Evolutionary conservation across 108 stramenopile genomes (phyloP), one percentile per base, ranked within the genome.

Genomic region (Ochromonas danica): DNA sequence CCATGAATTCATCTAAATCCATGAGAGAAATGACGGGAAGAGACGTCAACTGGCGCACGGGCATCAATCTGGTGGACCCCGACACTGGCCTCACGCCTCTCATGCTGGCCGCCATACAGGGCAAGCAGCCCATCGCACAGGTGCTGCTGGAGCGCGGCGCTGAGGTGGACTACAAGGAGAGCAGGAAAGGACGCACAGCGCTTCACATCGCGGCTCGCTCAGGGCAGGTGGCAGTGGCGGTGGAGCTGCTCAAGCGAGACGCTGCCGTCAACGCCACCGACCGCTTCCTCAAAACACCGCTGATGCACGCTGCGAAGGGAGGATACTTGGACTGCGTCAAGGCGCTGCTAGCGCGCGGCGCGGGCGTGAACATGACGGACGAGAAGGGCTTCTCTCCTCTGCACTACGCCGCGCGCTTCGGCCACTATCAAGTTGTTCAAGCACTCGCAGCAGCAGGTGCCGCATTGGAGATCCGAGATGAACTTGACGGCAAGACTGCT

Each of bases 31-130:
- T 57, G 51, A 22, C 10, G 22, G 51, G 51, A 17, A 10, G 51
- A 17, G 17, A 57, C 51, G 22, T 57, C 51, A 57, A 57, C 51
- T 57, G 51, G 51, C 51, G 22, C 10, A 57, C 51, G 22, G 63
- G 63, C 3, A 33, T 67, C 31, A 67, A 67, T 67, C 6, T 67
- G 6, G 10, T 36, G 17, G 63, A 67, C 31, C 30, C 63, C 6
- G 63, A 67, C 6, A 67, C 63, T 6, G 63, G 63, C 17, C 35
- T 67, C 10, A 67, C 63, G 3, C 63, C 63, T 3, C 25, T 67
- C 3, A 67, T 67, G 30, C 17, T 67, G 33, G 63, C 63, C 6
- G 27, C 31, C 3, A 67, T 67, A 31, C 63, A 67, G 6, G 63
- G 63, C 6, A 67, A 36, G 25, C 31, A 10, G 33, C 33, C 3